phyloP scores from a whole-genome alignment of 2,329 filamentous ascomycete species.

The Huntiella omanensis region DNA sequence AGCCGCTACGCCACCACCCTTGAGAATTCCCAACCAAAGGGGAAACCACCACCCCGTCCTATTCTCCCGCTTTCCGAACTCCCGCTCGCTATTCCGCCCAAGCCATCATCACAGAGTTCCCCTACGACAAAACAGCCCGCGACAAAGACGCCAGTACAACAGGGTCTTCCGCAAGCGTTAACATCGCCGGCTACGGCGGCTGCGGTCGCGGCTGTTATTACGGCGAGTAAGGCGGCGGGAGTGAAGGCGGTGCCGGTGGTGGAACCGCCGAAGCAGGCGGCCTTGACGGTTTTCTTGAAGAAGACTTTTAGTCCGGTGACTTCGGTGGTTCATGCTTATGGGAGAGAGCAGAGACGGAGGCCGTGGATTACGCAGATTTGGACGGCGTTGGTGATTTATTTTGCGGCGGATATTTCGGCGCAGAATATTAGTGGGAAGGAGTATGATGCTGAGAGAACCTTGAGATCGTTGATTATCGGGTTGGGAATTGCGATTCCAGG shows the following conservation, averaged over 20 bases:
- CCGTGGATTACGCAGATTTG: conserved; percentile 67
- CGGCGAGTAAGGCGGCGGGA: not conserved
- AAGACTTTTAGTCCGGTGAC: conserved; percentile 33
- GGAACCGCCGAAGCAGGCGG: not conserved
- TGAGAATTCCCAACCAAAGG: no score
- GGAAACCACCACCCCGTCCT: no score
- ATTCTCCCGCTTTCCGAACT: no score
- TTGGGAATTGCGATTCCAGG: conserved; percentile 44
- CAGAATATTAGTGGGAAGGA: conserved; percentile 45
- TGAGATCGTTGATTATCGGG: conserved; percentile 57
- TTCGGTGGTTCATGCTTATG: conserved; percentile 39
- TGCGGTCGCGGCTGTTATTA: not conserved
- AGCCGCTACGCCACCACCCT: no score
- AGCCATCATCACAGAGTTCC: no score
- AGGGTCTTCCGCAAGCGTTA: no score
- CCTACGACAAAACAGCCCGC: no score
- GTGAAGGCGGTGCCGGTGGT: not conserved
- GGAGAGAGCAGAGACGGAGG: conserved; percentile 46
- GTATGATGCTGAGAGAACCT: conserved; percentile 52
- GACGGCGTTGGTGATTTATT: conserved; percentile 59
- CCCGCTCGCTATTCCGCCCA: no score
- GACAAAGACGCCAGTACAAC: no score
- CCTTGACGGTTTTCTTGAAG: not conserved
- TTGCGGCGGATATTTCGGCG: conserved; percentile 58
- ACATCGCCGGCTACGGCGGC: not conserved